Evolutionary conservation across 352 stramenopile species (phyloP), one percentile per base, ranked within the genome.

Genomic region (Phytopythium kandeliae): DNA sequence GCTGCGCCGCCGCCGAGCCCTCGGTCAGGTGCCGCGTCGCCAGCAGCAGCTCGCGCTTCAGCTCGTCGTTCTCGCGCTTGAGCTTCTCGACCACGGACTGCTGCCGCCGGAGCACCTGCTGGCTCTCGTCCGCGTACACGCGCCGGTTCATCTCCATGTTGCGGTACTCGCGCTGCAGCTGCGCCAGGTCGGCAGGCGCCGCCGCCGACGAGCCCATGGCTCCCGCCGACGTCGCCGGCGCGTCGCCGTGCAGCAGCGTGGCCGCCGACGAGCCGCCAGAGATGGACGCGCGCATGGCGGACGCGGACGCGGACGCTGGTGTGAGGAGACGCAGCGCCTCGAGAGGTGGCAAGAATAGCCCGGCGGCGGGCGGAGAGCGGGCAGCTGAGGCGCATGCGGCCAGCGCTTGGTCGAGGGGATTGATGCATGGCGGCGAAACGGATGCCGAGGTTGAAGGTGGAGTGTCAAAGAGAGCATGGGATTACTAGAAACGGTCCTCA

Each of bases 81-180:
- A 92, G 68, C 55, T 97, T 97, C 50, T 95, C 84, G 51, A 97
- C 92, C 57, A 92, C 86, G 12, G 76, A 68, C 47, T 98, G 92
- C 62, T 98, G 95, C 64, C 91, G 88, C n/a, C 91, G 87, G 62
- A 98, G 90, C 31, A 98, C 87, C 54, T 97, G 79, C 51, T 97
- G 78, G 41, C 71, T 96, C 65, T 98, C 91, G 48, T 98, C 92
- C 15, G 92, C 86, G 50, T 96, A 96, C 40, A 90, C 95, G 41
- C 96, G 90, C 55, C 94, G 87, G 71, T 98, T 98, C n/a, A 97
- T 73, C 73, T 98, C 92, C 95, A 98, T 98, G 57, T 98, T 96
- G 48, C 91, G 84, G 60, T 98, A 98, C 69, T 98, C 92, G 33
- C 89, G 78, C 70, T 98, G 94, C 42, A 98, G 79, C 63, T 97